Base-by-base conservation (phyloP, 2,329 filamentous ascomycete genomes). In the Shiraia sp. region DNA sequence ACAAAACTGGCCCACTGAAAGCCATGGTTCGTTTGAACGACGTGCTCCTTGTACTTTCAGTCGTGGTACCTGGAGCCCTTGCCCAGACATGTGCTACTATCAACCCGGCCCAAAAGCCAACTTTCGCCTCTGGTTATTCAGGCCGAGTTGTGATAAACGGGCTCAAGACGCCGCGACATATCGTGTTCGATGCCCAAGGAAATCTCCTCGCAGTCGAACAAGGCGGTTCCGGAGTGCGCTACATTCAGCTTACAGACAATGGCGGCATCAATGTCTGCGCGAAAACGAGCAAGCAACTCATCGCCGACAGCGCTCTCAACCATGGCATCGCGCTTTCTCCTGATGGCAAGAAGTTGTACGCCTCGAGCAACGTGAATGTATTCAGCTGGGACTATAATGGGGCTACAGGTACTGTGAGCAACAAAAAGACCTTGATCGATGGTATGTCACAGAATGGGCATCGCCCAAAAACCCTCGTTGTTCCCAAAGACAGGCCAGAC, bases 401-500 rank as follows among this genome's bases (percentile, higher is more conserved):
- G 12, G 40, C 42, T 3, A 42, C 49, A 12, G 55, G 52, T 3
- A 57, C 55, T 6, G 55, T 60, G 10, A 47, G 50, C n/a, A 50
- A 51, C 6, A 44, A 40, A 24, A 58, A 60, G 41, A 55, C 45
- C 4, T 37, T 60, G 6, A 41, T 60, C 28, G 49, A 48, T n/a
- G 55, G 49, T 16, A 60, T 60, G 55, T 47, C 39, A 41, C 37
- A 40, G 28, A 30, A 40, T 17, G 49, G 51, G 4, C 57, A 60
- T 32, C 12, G 29, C 12, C 53, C 45, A 8, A 49, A 54, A 16
- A 57, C 56, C 8, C 10, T 59, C 10, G 29, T 51, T n/a, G 29
- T 43, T 10, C 49, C 54, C 3, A 53, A 51, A 38, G 47, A 48
- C 15, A 40, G 39, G 25, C 68, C 78, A 12, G 59, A 65, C 6